Conservation (phyloP, 495 filamentous ascomycete species). For the Penicillium samsonianum region DNA sequence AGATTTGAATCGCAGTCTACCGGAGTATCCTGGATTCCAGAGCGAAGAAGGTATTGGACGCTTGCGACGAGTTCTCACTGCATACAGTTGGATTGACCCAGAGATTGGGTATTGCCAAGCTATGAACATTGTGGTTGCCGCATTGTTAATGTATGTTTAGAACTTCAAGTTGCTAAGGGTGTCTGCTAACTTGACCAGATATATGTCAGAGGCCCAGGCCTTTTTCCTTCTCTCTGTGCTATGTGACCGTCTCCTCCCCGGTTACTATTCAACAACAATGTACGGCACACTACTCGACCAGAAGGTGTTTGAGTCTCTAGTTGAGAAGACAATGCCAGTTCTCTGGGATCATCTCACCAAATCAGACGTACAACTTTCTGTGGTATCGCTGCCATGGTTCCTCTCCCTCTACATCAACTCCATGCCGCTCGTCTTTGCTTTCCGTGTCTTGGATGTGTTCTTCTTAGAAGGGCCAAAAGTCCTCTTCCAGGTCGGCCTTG, state of each 20-base stretch:
- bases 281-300: constrained; percentile 97
- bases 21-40: constrained; percentile 96
- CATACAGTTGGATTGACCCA: constrained; percentile 94
- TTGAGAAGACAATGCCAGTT: constrained; percentile 98
- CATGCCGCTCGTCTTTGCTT: constrained; percentile 96
- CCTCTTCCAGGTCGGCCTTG: constrained; percentile 91
- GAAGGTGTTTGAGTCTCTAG: constrained; percentile 92
- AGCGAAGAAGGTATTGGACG: constrained; percentile 93
- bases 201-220: constrained; percentile 95
- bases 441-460: constrained; percentile 94
- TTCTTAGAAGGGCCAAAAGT: constrained; percentile 98
- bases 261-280: constrained; percentile 98
- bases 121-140: constrained; percentile 99
- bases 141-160: constrained; percentile 72
- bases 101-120: constrained; percentile 98
- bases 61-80: constrained; percentile 84
- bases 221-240: constrained; percentile 92
- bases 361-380: constrained; percentile 96
- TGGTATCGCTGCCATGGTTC: constrained; percentile 97
- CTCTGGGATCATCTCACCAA: constrained; percentile 96
- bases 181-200: constrained; percentile 52
- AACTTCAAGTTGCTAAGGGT: background rate
- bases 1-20: constrained; percentile 91
- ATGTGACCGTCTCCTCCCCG: constrained; percentile 89
- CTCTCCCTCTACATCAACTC: constrained; percentile 98